Evolutionary conservation across 1,284 basidiomycete genomes (phyloP).

Genomic region (Athelia psychrophila): DNA sequence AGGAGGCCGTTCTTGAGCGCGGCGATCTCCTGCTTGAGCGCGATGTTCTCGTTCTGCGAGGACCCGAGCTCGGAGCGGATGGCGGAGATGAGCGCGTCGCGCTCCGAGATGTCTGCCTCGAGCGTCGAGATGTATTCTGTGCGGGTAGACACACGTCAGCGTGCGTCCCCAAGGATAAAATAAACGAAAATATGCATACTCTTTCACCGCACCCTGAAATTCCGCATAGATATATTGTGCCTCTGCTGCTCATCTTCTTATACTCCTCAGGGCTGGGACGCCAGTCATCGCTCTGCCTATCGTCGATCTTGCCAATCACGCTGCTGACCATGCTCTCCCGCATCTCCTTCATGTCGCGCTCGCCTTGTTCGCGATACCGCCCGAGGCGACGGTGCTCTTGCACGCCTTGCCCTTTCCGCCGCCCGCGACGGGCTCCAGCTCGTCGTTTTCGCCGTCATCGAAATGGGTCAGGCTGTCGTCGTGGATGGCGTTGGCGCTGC

Average conservation of each 20-base stretch:
- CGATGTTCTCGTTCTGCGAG: slow-evolving; percentile 79
- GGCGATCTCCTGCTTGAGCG: slow-evolving; percentile 81
- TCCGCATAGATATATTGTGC: slow-evolving; percentile 96
- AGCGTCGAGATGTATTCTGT: too few relatives aligned
- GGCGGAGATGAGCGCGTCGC: slow-evolving; percentile 87
- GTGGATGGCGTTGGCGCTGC: too few relatives aligned
- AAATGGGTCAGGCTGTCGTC: too few relatives aligned
- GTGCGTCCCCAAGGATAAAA: too few relatives aligned
- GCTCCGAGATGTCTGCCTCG: slow-evolving; percentile 91
- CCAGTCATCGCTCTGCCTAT: slow-evolving; percentile 54
- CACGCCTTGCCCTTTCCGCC: slow-evolving; percentile 62
- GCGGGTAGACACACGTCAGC: background rate
- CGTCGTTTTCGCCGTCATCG: slow-evolving; percentile 17
- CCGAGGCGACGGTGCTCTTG: slow-evolving; percentile 69
- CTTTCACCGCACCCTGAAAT: slow-evolving; percentile 93
- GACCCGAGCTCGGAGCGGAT: slow-evolving; percentile 84
- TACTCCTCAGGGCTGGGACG: slow-evolving; percentile 90
- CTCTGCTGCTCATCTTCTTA: slow-evolving; percentile 93
- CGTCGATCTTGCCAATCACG: slow-evolving; percentile 26
- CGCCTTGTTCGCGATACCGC: slow-evolving; percentile 64
- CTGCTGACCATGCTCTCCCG: slow-evolving; percentile 13
- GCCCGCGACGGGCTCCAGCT: slow-evolving; percentile 42
- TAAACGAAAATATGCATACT: too few relatives aligned
- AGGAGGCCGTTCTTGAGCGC: slow-evolving; percentile 80
- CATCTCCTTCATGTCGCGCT: slow-evolving; percentile 4